phyloP scores from a whole-genome alignment of 1,284 basidiomycete species.

The Athelia psychrophila region DNA sequence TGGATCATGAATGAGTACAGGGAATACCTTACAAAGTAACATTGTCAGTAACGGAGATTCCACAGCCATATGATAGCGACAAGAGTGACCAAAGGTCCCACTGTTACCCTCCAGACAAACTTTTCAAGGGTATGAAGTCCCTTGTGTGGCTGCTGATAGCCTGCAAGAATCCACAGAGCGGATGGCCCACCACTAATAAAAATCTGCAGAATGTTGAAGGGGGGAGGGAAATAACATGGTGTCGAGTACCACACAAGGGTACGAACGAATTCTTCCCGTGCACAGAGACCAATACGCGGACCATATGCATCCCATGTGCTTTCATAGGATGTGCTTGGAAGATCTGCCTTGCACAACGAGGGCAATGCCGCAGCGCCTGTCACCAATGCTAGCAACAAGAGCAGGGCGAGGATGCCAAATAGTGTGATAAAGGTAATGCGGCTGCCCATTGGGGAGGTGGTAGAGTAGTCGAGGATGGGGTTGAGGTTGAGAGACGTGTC shows the following conservation, averaged over 20 bases:
- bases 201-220: constrained; percentile 42
- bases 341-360: constrained; percentile 3
- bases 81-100: constrained; percentile 36
- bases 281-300: constrained; percentile 34
- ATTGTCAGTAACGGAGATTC: too few species aligned
- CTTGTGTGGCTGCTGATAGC: constrained; percentile 10
- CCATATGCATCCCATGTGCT: constrained; percentile 50
- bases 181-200: constrained; percentile 24
- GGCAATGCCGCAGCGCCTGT: constrained; percentile 22
- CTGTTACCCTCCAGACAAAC: constrained; percentile 40
- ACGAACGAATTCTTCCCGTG: constrained; percentile 40
- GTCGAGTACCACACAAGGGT: constrained; percentile 36
- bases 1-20: too few species aligned
- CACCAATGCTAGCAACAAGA: constrained; percentile 31
- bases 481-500: constrained; percentile 25
- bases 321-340: constrained; percentile 3
- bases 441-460: constrained; percentile 41
- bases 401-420: constrained; percentile 29
- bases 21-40: too few species aligned
- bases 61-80: constrained; percentile 8
- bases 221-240: constrained; percentile 45
- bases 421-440: constrained; percentile 38
- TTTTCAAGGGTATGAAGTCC: constrained; percentile 21
- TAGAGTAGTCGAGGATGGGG: constrained; percentile 1
- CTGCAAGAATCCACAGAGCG: constrained; percentile 14